Conservation (phyloP, 1,284 basidiomycete species). For the Boletus subluridellus region DNA sequence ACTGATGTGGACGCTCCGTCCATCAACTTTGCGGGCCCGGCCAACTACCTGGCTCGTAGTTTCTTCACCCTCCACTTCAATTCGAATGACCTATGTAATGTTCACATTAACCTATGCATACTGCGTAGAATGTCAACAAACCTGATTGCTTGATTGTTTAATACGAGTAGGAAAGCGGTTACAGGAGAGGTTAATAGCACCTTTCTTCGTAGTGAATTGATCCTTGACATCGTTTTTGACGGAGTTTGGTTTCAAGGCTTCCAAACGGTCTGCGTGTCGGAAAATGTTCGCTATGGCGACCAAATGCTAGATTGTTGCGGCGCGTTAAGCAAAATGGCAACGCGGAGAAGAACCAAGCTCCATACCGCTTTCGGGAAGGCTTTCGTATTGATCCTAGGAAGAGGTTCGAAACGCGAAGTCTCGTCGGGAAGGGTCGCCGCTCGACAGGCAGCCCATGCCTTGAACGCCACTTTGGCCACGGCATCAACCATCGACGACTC, state of each 20-base stretch:
- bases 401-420: slow-evolving; percentile 11
- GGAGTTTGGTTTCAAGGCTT: slow-evolving; percentile 37
- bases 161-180: slow-evolving; percentile 44
- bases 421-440: slow-evolving; percentile 28
- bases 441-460: slow-evolving; percentile 41
- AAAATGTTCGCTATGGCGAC: slow-evolving; percentile 38
- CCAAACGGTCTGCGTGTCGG: slow-evolving; percentile 39
- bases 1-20: slow-evolving; percentile 27
- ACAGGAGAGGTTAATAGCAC: slow-evolving; percentile 34
- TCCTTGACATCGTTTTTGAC: slow-evolving; percentile 44
- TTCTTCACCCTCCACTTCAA: slow-evolving; percentile 14
- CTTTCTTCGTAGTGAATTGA: slow-evolving; percentile 26
- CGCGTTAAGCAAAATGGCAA: slow-evolving; percentile 31
- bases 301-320: slow-evolving; percentile 33
- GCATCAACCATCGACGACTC: slow-evolving; percentile 17
- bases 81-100: slow-evolving; percentile 17
- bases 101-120: background rate
- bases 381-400: slow-evolving; percentile 25
- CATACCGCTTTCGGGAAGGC: slow-evolving; percentile 18
- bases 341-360: background rate
- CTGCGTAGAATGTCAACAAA: slow-evolving; percentile 13
- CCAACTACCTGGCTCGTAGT: slow-evolving; percentile 16
- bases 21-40: slow-evolving; percentile 9
- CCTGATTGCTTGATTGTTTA: slow-evolving; percentile 33
- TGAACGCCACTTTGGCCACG: slow-evolving; percentile 30